Evolutionary conservation across 1,284 basidiomycete genomes (phyloP).

Genomic region (Caloboletus firmus): DNA sequence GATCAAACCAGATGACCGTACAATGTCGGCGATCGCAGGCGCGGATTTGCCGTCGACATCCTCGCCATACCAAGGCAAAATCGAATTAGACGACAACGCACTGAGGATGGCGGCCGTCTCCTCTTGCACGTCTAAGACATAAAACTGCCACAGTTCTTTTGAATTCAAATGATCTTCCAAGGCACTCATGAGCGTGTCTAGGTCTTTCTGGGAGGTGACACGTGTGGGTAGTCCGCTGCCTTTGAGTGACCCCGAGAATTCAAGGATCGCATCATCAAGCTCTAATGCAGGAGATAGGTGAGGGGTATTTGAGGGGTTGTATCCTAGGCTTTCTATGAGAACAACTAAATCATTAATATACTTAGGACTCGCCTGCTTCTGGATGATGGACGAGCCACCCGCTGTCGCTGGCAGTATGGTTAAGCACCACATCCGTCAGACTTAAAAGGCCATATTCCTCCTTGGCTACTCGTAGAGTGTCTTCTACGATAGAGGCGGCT

Average conservation of each 20-base stretch:
- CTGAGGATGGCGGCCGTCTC: slow-evolving; percentile 57
- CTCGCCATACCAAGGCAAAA: slow-evolving; percentile 57
- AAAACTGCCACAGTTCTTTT: slow-evolving; percentile 88
- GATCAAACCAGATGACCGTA: slow-evolving; percentile 56
- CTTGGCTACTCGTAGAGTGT: slow-evolving; percentile 66
- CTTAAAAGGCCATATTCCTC: slow-evolving; percentile 86
- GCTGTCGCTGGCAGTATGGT: slow-evolving; percentile 93
- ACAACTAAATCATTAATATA: not conserved
- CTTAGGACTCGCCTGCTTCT: slow-evolving; percentile 69
- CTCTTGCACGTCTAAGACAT: slow-evolving; percentile 73
- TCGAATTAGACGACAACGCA: slow-evolving; percentile 46
- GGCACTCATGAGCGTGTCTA: slow-evolving; percentile 63
- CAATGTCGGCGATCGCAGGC: slow-evolving; percentile 67
- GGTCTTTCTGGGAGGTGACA: slow-evolving; percentile 65
- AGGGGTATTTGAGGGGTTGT: slow-evolving; percentile 85
- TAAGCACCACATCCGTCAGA: slow-evolving; percentile 91
- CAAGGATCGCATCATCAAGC: slow-evolving; percentile 80
- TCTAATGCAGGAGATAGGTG: slow-evolving; percentile 87
- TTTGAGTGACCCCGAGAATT: slow-evolving; percentile 70
- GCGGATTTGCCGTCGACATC: slow-evolving; percentile 57
- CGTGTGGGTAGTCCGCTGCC: slow-evolving; percentile 70
- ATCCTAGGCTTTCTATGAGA: slow-evolving; percentile 54
- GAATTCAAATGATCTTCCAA: slow-evolving; percentile 63
- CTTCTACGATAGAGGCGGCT: slow-evolving; percentile 56
- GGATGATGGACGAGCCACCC: slow-evolving; percentile 91